Conservation (phyloP, 805 yeast genomes). For the Wickerhamiella alocasiicola region DNA sequence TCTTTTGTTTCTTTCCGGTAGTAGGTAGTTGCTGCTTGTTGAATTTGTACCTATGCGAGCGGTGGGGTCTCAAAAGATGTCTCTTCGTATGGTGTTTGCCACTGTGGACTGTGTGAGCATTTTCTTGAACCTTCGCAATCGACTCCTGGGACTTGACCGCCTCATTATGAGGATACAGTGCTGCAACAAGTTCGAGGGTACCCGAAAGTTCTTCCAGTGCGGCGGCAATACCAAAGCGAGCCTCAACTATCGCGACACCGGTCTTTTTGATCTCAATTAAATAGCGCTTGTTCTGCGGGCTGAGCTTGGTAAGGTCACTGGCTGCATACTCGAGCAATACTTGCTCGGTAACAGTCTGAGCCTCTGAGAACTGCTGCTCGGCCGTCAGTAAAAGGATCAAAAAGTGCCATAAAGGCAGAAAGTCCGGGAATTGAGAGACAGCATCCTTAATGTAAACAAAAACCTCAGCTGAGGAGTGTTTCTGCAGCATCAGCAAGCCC, state of each 20-base stretch:
- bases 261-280: slow-evolving; percentile 57
- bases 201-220: slow-evolving; percentile 57
- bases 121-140: not conserved
- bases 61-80: not conserved
- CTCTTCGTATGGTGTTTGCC: not conserved
- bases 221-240: slow-evolving; percentile 42
- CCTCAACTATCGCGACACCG: slow-evolving; percentile 56
- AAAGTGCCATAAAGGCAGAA: slow-evolving; percentile 55
- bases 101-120: not conserved
- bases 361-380: slow-evolving; percentile 42
- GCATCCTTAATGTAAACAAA: slow-evolving; percentile 20
- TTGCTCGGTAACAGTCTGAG: slow-evolving; percentile 44
- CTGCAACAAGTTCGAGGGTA: slow-evolving; percentile 46
- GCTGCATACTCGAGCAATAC: slow-evolving; percentile 33
- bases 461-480: slow-evolving; percentile 19
- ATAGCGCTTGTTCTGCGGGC: slow-evolving; percentile 34
- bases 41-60: not conserved
- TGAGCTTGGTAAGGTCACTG: slow-evolving; percentile 12
- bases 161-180: slow-evolving; percentile 27
- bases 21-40: not conserved
- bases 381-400: slow-evolving; percentile 51
- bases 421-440: slow-evolving; percentile 33
- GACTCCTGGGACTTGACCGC: not conserved
- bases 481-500: slow-evolving; percentile 24
- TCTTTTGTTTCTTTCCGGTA: not conserved